A percentile compares a stretch with the other conserved stretches of the same genome.
Conservation (phyloP, 1,284 basidiomycete species). For the Pterulicium gracile region DNA sequence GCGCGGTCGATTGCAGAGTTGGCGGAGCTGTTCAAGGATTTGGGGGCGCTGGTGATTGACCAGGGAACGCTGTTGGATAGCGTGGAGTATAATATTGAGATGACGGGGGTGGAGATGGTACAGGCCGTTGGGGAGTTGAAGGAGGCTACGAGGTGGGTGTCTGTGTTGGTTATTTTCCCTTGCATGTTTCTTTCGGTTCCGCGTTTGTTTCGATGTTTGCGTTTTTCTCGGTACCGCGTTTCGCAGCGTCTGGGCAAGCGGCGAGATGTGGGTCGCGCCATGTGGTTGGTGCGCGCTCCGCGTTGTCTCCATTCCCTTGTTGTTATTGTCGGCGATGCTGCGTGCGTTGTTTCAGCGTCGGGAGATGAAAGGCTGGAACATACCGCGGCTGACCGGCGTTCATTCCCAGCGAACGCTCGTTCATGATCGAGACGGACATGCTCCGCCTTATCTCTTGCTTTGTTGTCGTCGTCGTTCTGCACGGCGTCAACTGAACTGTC, state of each 20-base stretch:
- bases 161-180: conserved; percentile 1
- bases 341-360: too few species aligned
- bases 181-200: not conserved
- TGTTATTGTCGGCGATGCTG: not conserved
- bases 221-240: not conserved
- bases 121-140: conserved; percentile 83
- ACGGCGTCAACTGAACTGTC: too few species aligned
- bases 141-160: conserved; percentile 63
- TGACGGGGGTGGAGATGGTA: conserved; percentile 72
- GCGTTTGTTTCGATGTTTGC: too few species aligned
- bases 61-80: conserved; percentile 96
- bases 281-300: not conserved
- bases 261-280: not conserved
- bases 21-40: conserved; percentile 93
- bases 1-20: conserved; percentile 87
- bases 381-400: not conserved
- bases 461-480: too few species aligned
- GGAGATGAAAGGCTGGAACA: too few species aligned
- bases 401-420: not conserved
- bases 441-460: too few species aligned
- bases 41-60: conserved; percentile 90
- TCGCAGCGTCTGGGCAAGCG: not conserved
- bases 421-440: too few species aligned
- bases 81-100: conserved; percentile 96
- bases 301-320: not conserved